Base-by-base conservation (phyloP, 306 rosid genomes). In the Erythrophleum fordii region DNA sequence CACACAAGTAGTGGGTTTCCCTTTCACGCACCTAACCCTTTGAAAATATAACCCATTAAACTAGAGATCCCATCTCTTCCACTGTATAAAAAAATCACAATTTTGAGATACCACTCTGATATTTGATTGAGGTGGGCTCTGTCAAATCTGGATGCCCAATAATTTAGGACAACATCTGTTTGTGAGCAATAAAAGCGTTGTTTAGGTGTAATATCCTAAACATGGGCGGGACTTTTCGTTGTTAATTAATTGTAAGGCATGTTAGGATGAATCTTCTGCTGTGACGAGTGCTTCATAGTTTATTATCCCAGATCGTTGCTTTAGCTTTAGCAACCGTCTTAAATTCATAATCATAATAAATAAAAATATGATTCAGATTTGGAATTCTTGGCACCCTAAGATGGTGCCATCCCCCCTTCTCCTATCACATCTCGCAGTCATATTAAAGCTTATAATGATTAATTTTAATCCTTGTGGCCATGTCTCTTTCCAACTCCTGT, bases 21-120 rank as follows among this genome's bases (percentile, higher is more conserved):
- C 86, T 91, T 92, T 95, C 95, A 87, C 79, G 42, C 83, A 94
- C 95, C 98, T 84, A 92, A 92, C 91, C 48, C 85, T 46, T 78
- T 80, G 79, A 80, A 89, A 89, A 87, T 37, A 87, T 29, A 87
- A 84, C 75, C 77, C 86, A 85, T 82, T 88, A 77, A 81, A 80
- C 77, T 72, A 73, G 17, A 88, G 68, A 70, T 75, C 71, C 76
- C 77, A 80, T 82, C 89, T 80, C 75, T 76, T 79, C 20, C 53
- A 58, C 58, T 62, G 42, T 13, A 42, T 4, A 65, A 28, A 1
- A 46, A 53, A 64, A 78, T 64, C 77, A 73, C 77, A 73, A 77
- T 76, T 72, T 83, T 72, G 37, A 78, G 84, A 88, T 87, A 59
- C 88, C 81, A 51, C 78, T 78, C 61, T 82, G 62, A 85, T 82